Evolutionary conservation across 78 protist species (phyloP).

Genomic region (Tieghemostelium lacteum): DNA sequence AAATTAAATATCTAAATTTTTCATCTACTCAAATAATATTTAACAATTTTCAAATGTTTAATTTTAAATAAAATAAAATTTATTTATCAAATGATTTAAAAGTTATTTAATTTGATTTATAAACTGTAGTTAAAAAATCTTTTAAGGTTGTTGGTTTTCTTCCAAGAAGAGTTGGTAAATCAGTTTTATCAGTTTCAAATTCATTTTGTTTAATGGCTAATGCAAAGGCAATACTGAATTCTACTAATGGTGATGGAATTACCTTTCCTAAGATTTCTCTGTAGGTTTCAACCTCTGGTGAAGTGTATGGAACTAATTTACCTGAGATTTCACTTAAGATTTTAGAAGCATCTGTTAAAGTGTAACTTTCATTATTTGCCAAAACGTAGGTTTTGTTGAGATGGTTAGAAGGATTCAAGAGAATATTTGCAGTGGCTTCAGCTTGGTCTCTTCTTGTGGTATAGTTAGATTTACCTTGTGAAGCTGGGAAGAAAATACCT

Average conservation of each 20-base stretch:
- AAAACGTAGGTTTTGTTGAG: neutral
- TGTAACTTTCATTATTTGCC: neutral
- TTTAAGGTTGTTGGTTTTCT: neutral
- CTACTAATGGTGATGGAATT: neutral
- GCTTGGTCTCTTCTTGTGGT: neutral
- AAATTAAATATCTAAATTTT: too few species aligned
- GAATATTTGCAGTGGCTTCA: neutral
- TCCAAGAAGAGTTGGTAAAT: neutral
- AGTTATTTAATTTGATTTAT: too few species aligned
- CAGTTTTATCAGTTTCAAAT: neutral
- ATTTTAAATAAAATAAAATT: too few species aligned
- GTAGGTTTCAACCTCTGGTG: conserved; percentile 14
- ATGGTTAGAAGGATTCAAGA: neutral
- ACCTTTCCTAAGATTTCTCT: neutral
- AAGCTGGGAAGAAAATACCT: conserved; percentile 6
- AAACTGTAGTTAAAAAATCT: neutral
- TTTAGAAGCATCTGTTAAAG: conserved; percentile 4
- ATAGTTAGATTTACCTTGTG: neutral
- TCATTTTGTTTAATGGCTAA: conserved; percentile 15
- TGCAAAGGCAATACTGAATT: conserved; percentile 8
- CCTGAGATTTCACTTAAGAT: neutral
- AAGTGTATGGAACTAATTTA: neutral
- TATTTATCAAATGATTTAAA: too few species aligned
- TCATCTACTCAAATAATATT: too few species aligned
- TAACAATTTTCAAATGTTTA: too few species aligned